Evolutionary conservation across 2,329 filamentous ascomycete genomes (phyloP).

Genomic region (Macroventuria anomochaeta): DNA sequence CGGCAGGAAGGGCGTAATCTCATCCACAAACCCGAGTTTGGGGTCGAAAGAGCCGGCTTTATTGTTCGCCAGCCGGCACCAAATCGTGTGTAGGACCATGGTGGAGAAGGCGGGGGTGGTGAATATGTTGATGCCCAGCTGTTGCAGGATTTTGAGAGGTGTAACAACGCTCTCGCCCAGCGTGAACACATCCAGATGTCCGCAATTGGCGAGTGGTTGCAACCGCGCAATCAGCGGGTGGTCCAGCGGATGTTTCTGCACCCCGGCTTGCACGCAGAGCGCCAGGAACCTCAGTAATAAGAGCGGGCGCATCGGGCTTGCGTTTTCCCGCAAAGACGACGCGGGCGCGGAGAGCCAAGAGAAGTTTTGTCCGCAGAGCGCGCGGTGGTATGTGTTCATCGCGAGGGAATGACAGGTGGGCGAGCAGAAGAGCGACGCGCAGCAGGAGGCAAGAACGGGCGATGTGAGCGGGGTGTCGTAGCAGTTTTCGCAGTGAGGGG

Average conservation of each 20-base stretch:
- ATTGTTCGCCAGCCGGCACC: slow-evolving; percentile 44
- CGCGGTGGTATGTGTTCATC: slow-evolving; percentile 31
- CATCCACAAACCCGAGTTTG: slow-evolving; percentile 34
- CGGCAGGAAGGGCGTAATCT: slow-evolving; percentile 36
- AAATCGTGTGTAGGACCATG: slow-evolving; percentile 41
- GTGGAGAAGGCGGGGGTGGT: slow-evolving; percentile 32
- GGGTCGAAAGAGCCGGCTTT: slow-evolving; percentile 36
- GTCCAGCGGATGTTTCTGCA: slow-evolving; percentile 22
- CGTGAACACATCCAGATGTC: slow-evolving; percentile 39
- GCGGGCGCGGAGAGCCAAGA: slow-evolving; percentile 26
- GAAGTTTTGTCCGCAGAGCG: slow-evolving; percentile 40
- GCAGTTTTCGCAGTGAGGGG: slow-evolving; percentile 27
- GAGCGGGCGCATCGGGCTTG: slow-evolving; percentile 31
- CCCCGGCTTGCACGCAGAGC: slow-evolving; percentile 28
- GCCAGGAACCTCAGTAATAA: slow-evolving; percentile 40
- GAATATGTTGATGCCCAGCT: slow-evolving; percentile 34
- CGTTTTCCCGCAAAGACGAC: slow-evolving; percentile 18
- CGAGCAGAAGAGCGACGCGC: slow-evolving; percentile 31
- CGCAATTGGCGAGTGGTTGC: slow-evolving; percentile 34
- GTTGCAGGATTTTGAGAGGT: slow-evolving; percentile 37
- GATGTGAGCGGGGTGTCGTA: slow-evolving; percentile 25
- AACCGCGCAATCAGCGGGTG: slow-evolving; percentile 37
- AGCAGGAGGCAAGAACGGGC: slow-evolving; percentile 28
- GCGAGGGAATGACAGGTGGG: slow-evolving; percentile 31
- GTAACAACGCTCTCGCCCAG: slow-evolving; percentile 34